A percentile compares a stretch with the other conserved stretches of the same genome.
Conservation (phyloP, 164 flowering plant genomes). For the Stephania japonica region DNA sequence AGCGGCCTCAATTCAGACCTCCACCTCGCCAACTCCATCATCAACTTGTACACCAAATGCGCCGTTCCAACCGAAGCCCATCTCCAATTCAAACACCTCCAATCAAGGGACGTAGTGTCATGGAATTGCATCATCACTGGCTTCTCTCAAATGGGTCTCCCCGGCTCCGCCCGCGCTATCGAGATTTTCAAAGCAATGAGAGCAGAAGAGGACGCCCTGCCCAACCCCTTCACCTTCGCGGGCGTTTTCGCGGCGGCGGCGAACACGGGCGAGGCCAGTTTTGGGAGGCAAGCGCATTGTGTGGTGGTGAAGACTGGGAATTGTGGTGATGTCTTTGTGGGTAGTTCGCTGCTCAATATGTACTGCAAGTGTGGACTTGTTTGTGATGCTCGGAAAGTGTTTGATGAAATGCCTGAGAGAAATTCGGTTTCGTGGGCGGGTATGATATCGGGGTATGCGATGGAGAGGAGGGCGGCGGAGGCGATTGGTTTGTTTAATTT, state of each 20-base stretch:
- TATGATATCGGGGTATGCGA: slow-evolving; percentile 78
- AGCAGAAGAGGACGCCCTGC: slow-evolving; percentile 28
- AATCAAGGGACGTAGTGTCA: slow-evolving; percentile 47
- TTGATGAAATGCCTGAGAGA: slow-evolving; percentile 65
- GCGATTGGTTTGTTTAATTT: slow-evolving; percentile 40
- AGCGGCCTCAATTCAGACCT: slow-evolving; percentile 30
- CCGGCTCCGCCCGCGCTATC: slow-evolving; percentile 24
- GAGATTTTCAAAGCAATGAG: slow-evolving; percentile 52
- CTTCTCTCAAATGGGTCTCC: slow-evolving; percentile 36
- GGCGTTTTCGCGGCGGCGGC: slow-evolving; percentile 63
- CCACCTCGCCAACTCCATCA: slow-evolving; percentile 48
- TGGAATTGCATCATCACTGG: slow-evolving; percentile 75
- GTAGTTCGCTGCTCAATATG: slow-evolving; percentile 54
- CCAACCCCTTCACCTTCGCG: slow-evolving; percentile 59
- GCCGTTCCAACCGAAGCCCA: slow-evolving; percentile 35
- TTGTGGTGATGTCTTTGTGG: slow-evolving; percentile 52
- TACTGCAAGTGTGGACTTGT: slow-evolving; percentile 56
- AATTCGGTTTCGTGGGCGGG: slow-evolving; percentile 74
- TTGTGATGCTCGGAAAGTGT: slow-evolving; percentile 49
- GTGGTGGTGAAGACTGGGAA: slow-evolving; percentile 34
- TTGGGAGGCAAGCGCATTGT: slow-evolving; percentile 50
- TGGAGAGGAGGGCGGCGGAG: slow-evolving; percentile 31
- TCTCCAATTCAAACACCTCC: slow-evolving; percentile 39
- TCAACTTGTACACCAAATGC: slow-evolving; percentile 67
- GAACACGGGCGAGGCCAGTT: slow-evolving; percentile 13